phyloP scores from a whole-genome alignment of 2,329 filamentous ascomycete species.

The Coniochaeta hoffmannii region DNA sequence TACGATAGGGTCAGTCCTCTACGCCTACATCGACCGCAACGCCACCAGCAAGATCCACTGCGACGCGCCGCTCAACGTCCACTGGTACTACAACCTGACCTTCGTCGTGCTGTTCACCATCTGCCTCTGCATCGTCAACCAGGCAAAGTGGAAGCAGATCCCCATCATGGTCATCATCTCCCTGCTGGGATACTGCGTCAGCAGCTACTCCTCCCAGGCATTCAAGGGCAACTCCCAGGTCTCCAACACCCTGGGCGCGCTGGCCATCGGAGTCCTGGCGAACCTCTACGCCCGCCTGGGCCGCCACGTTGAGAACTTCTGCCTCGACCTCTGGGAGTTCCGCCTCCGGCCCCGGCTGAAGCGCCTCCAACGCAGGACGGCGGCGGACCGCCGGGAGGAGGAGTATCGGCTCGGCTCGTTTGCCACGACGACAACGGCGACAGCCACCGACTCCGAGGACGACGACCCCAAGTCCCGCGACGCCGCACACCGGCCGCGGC shows the following conservation, averaged over 20 bases:
- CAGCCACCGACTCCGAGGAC: neutral
- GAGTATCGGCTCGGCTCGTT: slow-evolving; percentile 6
- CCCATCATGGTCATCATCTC: slow-evolving; percentile 71
- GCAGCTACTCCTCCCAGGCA: slow-evolving; percentile 60
- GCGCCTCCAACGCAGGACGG: slow-evolving; percentile 19
- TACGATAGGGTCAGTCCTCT: slow-evolving; percentile 57
- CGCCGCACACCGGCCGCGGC: slow-evolving; percentile 22
- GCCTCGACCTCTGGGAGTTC: slow-evolving; percentile 45
- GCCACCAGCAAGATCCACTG: slow-evolving; percentile 43
- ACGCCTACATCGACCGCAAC: slow-evolving; percentile 50
- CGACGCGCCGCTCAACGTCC: slow-evolving; percentile 23
- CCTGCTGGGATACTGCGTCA: slow-evolving; percentile 66
- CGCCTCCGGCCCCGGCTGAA: slow-evolving; percentile 32
- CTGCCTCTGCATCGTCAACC: slow-evolving; percentile 54
- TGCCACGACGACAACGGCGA: too few species aligned
- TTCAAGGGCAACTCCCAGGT: slow-evolving; percentile 68
- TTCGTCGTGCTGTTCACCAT: slow-evolving; percentile 64
- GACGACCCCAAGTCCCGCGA: slow-evolving; percentile 8
- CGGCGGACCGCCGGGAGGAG: too few species aligned
- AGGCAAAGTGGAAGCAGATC: slow-evolving; percentile 71
- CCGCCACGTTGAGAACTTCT: slow-evolving; percentile 46
- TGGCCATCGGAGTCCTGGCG: slow-evolving; percentile 68
- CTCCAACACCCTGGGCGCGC: slow-evolving; percentile 68
- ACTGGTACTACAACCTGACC: slow-evolving; percentile 40
- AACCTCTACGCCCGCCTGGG: slow-evolving; percentile 72